phyloP scores from a whole-genome alignment of 2,329 filamentous ascomycete species.

The Waltergamsia citrina region DNA sequence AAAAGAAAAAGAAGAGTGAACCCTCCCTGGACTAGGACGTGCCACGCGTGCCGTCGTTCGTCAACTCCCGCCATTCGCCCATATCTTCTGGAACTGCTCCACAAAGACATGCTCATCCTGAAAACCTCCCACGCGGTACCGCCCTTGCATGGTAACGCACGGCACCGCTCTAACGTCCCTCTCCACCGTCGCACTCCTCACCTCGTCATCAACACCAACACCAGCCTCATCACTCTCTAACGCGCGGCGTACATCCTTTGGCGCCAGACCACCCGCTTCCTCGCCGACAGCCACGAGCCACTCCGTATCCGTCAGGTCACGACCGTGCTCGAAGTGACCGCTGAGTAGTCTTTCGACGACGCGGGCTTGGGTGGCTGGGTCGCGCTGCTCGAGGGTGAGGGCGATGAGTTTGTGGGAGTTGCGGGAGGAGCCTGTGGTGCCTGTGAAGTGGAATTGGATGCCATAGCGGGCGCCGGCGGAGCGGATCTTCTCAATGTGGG shows the following conservation, averaged over 20 bases:
- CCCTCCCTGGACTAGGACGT: no score
- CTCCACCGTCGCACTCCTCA: constrained; percentile 14
- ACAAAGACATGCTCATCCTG: constrained; percentile 59
- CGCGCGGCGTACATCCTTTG: constrained; percentile 14
- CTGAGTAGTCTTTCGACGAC: constrained; percentile 31
- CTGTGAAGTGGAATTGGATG: constrained; percentile 29
- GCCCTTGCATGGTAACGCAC: constrained; percentile 60
- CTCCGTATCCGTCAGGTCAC: constrained; percentile 28
- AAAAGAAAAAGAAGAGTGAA: no score
- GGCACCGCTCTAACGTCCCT: constrained; percentile 55
- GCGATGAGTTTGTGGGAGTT: constrained; percentile 37
- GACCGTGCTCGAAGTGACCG: constrained; percentile 29
- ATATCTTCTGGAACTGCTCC: constrained; percentile 53
- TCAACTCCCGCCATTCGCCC: constrained; percentile 7
- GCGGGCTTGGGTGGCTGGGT: constrained; percentile 22
- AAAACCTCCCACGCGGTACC: constrained; percentile 61
- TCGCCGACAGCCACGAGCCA: constrained; percentile 25
- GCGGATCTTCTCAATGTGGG: constrained; percentile 19
- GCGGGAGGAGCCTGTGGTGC: constrained; percentile 32
- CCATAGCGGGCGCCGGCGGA: constrained; percentile 20
- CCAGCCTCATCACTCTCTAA: constrained; percentile 18
- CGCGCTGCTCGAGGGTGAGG: constrained; percentile 22
- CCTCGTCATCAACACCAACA: constrained; percentile 18
- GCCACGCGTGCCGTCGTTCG: no score
- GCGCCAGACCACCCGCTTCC: constrained; percentile 19